Conservation (phyloP, 441 rosid genomes). For the Codiaeum variegatum region DNA sequence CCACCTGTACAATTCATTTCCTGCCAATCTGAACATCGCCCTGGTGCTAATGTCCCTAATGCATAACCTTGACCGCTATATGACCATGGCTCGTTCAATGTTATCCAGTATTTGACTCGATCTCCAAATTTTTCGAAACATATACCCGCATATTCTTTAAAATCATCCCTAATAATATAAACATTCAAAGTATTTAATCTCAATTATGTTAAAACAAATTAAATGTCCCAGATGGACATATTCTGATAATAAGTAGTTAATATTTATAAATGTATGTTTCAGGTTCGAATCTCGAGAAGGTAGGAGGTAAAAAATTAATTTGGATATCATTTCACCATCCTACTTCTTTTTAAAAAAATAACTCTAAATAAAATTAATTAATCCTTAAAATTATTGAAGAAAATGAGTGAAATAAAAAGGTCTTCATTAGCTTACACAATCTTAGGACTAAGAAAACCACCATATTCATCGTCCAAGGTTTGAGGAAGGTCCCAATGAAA, state of each 20-base stretch:
- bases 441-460: conserved; percentile 18
- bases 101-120: conserved; percentile 70
- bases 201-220: too few species aligned
- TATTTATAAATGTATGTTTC: too few species aligned
- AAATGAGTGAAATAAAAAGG: too few species aligned
- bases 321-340: too few species aligned
- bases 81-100: conserved; percentile 53
- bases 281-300: too few species aligned
- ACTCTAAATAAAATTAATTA: too few species aligned
- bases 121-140: conserved; percentile 62
- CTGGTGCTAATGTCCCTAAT: conserved; percentile 33
- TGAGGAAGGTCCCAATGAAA: conserved; percentile 30
- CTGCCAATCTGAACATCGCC: conserved; percentile 47
- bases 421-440: conserved; percentile 20
- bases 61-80: conserved; percentile 37
- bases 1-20: conserved; percentile 36
- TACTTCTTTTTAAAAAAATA: too few species aligned
- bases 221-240: too few species aligned
- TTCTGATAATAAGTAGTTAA: too few species aligned
- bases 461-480: conserved; percentile 22
- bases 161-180: conserved; percentile 32
- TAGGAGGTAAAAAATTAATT: too few species aligned
- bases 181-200: too few species aligned
- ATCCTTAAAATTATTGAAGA: too few species aligned
- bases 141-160: conserved; percentile 36